phyloP scores from a whole-genome alignment of 441 rosid genomes.

The Omphalea diandra region DNA sequence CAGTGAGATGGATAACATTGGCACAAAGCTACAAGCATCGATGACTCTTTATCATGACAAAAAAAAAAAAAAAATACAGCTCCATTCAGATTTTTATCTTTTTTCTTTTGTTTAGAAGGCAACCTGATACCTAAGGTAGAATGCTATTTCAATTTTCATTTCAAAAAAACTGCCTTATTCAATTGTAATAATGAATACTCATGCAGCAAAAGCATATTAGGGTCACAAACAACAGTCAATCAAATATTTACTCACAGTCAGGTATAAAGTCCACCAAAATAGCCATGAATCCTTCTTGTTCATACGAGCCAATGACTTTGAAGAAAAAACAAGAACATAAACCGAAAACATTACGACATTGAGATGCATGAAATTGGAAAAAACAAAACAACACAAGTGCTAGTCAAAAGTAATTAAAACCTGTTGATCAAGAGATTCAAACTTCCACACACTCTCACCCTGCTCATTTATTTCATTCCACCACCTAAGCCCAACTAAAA shows the following conservation, averaged over 20 bases:
- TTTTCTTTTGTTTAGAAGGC: too few relatives aligned
- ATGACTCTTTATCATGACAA: too few relatives aligned
- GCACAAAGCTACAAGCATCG: not conserved
- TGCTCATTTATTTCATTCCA: constrained; percentile 59
- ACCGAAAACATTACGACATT: constrained; percentile 7
- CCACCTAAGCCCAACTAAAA: constrained; percentile 93
- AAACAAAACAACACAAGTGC: not conserved
- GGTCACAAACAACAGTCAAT: not conserved
- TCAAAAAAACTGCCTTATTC: too few relatives aligned
- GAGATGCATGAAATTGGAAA: not conserved
- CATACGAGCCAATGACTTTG: constrained; percentile 81
- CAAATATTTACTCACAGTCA: constrained; percentile 50
- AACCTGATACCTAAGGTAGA: too few relatives aligned
- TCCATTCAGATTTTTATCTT: too few relatives aligned
- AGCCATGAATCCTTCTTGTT: constrained; percentile 95
- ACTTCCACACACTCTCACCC: constrained; percentile 64
- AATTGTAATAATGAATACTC: too few relatives aligned
- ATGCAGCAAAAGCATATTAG: too few relatives aligned
- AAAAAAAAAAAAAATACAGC: too few relatives aligned
- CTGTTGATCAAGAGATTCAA: constrained; percentile 33
- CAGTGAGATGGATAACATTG: not conserved
- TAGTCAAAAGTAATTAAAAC: constrained; percentile 26
- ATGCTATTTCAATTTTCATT: too few relatives aligned
- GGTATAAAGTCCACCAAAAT: constrained; percentile 92
- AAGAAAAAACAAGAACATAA: not conserved